Percentiles rank a stretch among this genome's conserved stretches.
Evolutionary conservation across 495 filamentous ascomycete species (phyloP).

Genomic region (Astrocystis sublimbata): DNA sequence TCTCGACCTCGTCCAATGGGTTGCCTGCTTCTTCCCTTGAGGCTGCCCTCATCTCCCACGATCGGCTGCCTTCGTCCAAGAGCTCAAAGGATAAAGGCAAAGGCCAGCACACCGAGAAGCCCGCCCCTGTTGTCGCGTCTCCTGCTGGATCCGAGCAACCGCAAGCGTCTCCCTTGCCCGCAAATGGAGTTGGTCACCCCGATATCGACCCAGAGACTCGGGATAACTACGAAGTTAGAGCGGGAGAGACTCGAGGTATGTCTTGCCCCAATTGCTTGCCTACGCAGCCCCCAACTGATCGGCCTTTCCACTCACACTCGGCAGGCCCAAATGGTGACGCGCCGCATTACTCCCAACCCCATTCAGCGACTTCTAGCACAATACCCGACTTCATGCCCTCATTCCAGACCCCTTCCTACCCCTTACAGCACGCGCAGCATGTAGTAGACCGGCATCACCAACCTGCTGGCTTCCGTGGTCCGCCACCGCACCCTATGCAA

Average conservation of each 20-base stretch:
- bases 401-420: constrained; percentile 18
- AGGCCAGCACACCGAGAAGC: constrained; percentile 29
- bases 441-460: constrained; percentile 22
- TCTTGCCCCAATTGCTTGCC: not conserved
- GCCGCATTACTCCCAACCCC: constrained; percentile 23
- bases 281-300: constrained; percentile 4
- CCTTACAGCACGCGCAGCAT: constrained; percentile 19
- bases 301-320: constrained; percentile 23
- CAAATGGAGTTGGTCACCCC: constrained; percentile 1
- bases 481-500: constrained; percentile 20
- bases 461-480: constrained; percentile 23
- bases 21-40: constrained; percentile 36
- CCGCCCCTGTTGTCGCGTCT: constrained; percentile 17
- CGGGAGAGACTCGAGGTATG: constrained; percentile 13
- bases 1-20: constrained; percentile 27
- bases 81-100: constrained; percentile 27
- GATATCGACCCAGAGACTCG: not conserved
- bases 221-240: not conserved
- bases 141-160: constrained; percentile 3
- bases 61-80: constrained; percentile 22
- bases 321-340: constrained; percentile 21
- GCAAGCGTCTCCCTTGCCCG: not conserved
- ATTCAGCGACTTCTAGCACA: constrained; percentile 21
- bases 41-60: constrained; percentile 29
- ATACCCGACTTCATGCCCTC: constrained; percentile 19